Conservation (phyloP, 345 rosid genomes). For the Brassica nigra region DNA sequence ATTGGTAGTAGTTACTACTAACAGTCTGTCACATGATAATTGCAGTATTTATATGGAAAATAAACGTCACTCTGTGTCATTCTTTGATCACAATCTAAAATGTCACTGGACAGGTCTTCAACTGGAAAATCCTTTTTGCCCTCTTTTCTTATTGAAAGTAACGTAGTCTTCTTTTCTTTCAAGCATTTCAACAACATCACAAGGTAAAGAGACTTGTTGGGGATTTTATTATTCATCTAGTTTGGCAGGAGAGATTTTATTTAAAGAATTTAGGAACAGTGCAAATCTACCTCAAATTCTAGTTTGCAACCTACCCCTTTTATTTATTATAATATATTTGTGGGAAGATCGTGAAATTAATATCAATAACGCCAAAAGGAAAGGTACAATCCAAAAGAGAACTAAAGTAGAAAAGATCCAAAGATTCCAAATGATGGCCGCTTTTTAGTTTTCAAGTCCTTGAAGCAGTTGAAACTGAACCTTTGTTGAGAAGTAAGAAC, state of each 20-base stretch:
- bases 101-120: too few relatives aligned
- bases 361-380: neutral
- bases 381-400: neutral
- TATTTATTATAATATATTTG: neutral
- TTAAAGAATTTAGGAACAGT: too few relatives aligned
- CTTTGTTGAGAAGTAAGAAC: neutral
- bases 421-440: constrained; percentile 9
- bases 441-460: neutral
- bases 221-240: neutral
- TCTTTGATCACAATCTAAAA: too few relatives aligned
- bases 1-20: too few relatives aligned
- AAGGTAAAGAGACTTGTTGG: too few relatives aligned
- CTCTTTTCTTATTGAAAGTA: too few relatives aligned
- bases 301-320: constrained; percentile 5
- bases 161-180: too few relatives aligned
- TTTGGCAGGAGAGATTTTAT: neutral
- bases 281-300: neutral
- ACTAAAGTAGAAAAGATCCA: neutral
- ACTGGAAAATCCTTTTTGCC: too few relatives aligned
- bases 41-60: too few relatives aligned
- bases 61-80: too few relatives aligned
- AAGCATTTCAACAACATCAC: too few relatives aligned
- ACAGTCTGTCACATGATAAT: too few relatives aligned
- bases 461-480: neutral
- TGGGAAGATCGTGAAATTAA: neutral